phyloP scores from a whole-genome alignment of 352 stramenopile genomes.

The Lagenidium sp. region DNA sequence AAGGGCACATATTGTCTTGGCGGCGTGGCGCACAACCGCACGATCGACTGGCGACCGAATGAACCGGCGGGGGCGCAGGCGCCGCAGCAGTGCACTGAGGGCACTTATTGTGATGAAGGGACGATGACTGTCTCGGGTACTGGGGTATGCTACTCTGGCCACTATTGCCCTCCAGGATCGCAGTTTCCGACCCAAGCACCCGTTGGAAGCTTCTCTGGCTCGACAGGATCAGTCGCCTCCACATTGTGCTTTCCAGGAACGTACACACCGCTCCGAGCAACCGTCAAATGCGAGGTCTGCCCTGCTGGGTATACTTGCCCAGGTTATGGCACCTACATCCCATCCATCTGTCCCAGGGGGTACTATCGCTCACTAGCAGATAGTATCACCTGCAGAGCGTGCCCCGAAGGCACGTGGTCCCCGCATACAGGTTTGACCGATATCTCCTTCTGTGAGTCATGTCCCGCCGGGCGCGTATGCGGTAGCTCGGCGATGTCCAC shows the following conservation, averaged over 20 bases:
- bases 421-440: conserved; percentile 88
- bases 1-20: conserved; percentile 93
- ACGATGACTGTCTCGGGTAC: conserved; percentile 76
- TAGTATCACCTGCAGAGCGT: conserved; percentile 92
- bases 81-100: conserved; percentile 93
- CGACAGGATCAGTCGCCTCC: conserved; percentile 84
- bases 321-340: conserved; percentile 95
- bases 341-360: conserved; percentile 89
- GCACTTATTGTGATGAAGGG: conserved; percentile 88
- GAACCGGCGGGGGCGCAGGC: conserved; percentile 71
- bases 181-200: conserved; percentile 84
- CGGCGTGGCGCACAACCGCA: conserved; percentile 90
- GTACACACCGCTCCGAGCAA: conserved; percentile 90
- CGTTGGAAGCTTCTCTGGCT: conserved; percentile 87
- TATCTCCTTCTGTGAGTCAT: conserved; percentile 94
- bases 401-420: conserved; percentile 93
- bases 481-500: conserved; percentile 85
- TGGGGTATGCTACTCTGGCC: conserved; percentile 88
- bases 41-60: conserved; percentile 87
- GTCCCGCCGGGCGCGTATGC: conserved; percentile 90
- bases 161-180: conserved; percentile 93
- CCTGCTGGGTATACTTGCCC: conserved; percentile 91
- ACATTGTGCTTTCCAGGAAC: conserved; percentile 96
- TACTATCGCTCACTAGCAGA: conserved; percentile 94
- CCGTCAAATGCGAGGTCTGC: conserved; percentile 86